These are phyloP conservation scores for Auricularia sp. DNA, from an alignment of 768 basidiomycete genomes.

Conservation along the genomic window DNA sequence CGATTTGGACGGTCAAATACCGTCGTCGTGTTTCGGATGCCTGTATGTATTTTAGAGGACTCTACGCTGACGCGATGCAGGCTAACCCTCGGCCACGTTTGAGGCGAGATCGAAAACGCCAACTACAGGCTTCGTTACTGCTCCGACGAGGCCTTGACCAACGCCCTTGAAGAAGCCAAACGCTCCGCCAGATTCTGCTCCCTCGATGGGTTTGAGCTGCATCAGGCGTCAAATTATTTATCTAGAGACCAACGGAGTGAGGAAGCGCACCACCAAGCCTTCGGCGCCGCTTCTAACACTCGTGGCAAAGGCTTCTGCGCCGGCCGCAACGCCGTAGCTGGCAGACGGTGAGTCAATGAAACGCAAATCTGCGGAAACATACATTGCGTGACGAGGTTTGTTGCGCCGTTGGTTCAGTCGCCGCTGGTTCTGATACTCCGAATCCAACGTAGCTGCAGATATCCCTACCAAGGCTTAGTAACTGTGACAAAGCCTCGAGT, in stretches of 20 bases:
- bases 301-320: conserved; percentile 86
- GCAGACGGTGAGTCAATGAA: conserved; percentile 4
- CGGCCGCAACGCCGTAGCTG: conserved; percentile 92
- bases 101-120: conserved; percentile 94
- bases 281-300: conserved; percentile 94
- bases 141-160: conserved; percentile 94
- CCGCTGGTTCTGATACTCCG: conserved; percentile 85
- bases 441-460: conserved; percentile 93
- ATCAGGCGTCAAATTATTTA: background rate
- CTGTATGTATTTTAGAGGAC: conserved; percentile 26
- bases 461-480: conserved; percentile 42
- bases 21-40: conserved; percentile 95
- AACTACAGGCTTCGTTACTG: conserved; percentile 91
- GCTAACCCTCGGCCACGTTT: conserved; percentile 79
- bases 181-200: conserved; percentile 89
- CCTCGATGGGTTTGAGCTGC: conserved; percentile 94
- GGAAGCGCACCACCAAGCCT: conserved; percentile 66
- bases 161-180: conserved; percentile 97
- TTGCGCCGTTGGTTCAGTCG: conserved; percentile 86
- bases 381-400: conserved; percentile 93
- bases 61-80: background rate
- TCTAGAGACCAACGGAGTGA: background rate
- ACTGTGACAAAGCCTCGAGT: background rate
- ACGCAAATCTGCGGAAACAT: conserved; percentile 5
- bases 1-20: conserved; percentile 89